Evolutionary conservation across 2,329 filamentous ascomycete species (phyloP).

Genomic region (Leptographium wingfieldii): DNA sequence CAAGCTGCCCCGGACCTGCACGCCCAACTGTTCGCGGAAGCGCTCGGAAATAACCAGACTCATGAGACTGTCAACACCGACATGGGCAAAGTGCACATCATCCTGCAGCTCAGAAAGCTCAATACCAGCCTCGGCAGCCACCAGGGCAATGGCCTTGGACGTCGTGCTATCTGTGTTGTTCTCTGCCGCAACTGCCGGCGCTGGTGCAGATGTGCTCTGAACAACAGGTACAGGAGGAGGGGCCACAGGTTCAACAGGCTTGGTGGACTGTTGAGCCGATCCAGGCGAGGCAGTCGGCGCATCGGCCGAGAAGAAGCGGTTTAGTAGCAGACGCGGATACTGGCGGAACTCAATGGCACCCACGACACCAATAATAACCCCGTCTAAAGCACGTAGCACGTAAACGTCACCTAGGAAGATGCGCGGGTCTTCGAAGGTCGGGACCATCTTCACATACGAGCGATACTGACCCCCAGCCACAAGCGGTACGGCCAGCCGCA

Average conservation of each 20-base stretch:
- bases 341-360: constrained; percentile 23
- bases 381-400: constrained; percentile 18
- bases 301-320: constrained; percentile 1
- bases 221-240: too few species aligned
- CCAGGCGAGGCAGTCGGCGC: too few species aligned
- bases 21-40: not conserved
- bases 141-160: not conserved
- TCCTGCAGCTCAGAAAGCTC: not conserved
- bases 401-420: constrained; percentile 22
- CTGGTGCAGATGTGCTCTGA: too few species aligned
- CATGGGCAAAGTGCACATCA: not conserved
- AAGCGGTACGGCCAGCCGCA: not conserved
- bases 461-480: constrained; percentile 15
- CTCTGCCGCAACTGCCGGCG: too few species aligned
- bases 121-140: not conserved
- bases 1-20: not conserved
- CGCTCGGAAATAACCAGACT: not conserved
- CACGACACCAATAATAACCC: constrained; percentile 20
- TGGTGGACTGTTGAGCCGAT: too few species aligned
- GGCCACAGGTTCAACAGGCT: too few species aligned
- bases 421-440: constrained; percentile 13
- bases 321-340: constrained; percentile 17
- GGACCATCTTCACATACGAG: constrained; percentile 25
- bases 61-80: not conserved
- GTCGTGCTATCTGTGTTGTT: not conserved